Evolutionary conservation across 495 filamentous ascomycete species (phyloP).

Genomic region (Penicillium diatomitis): DNA sequence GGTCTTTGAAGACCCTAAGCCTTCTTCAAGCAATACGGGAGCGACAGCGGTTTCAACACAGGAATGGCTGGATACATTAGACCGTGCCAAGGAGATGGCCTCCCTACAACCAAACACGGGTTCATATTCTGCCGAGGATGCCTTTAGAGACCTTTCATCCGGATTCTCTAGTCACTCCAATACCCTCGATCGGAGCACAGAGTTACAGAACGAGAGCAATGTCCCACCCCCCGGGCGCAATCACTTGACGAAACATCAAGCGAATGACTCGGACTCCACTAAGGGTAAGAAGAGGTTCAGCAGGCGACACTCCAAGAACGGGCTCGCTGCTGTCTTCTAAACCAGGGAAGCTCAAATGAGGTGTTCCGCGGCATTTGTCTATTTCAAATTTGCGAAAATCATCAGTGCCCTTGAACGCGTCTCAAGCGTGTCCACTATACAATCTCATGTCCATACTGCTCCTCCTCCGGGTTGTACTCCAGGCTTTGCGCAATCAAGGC

Average conservation of each 20-base stretch:
- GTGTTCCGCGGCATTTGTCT: too few species aligned
- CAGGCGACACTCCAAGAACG: conserved; percentile 82
- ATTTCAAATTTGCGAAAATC: too few species aligned
- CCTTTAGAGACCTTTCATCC: conserved; percentile 63
- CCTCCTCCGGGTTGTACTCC: too few species aligned
- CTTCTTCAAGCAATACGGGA: conserved; percentile 39
- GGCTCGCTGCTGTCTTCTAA: conserved; percentile 73
- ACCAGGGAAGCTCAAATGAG: neutral
- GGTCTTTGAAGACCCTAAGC: conserved; percentile 85
- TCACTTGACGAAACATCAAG: conserved; percentile 40
- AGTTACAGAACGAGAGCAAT: conserved; percentile 25
- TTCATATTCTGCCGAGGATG: conserved; percentile 59
- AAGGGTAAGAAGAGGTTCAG: conserved; percentile 75
- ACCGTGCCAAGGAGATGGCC: conserved; percentile 73
- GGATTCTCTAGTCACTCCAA: conserved; percentile 66
- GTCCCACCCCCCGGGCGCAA: conserved; percentile 28
- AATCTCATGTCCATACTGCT: too few species aligned
- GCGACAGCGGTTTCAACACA: conserved; percentile 48
- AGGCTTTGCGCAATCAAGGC: too few species aligned
- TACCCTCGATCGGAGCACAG: conserved; percentile 53
- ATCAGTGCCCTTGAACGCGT: too few species aligned
- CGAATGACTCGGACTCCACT: conserved; percentile 43
- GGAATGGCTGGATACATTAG: conserved; percentile 82
- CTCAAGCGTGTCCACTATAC: too few species aligned
- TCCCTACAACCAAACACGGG: conserved; percentile 56